A percentile compares a stretch with the other conserved stretches of the same genome.
Evolutionary conservation across 306 rosid genomes (phyloP).

Genomic region (Senna siamea): DNA sequence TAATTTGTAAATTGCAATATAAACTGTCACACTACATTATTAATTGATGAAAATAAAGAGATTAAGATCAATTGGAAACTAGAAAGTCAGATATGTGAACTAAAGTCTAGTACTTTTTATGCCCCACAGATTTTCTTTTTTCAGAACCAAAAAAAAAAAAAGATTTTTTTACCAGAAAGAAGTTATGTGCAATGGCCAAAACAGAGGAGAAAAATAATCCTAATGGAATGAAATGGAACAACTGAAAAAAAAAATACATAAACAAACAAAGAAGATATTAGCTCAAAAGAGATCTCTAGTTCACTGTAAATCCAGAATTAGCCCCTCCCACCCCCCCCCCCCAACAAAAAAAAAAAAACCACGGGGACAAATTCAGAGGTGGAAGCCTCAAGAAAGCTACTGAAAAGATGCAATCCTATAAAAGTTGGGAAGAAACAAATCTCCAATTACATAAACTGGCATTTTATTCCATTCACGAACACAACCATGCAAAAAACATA

Average conservation of each 20-base stretch:
- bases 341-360: no score
- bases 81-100: conserved; percentile 2
- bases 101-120: neutral
- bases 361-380: no score
- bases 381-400: neutral
- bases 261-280: neutral
- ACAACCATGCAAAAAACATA: neutral
- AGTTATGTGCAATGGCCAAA: neutral
- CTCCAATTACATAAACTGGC: neutral
- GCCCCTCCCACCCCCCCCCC: no score
- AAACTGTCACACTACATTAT: no score
- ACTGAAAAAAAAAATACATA: neutral
- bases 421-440: neutral
- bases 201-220: neutral
- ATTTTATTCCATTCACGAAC: neutral
- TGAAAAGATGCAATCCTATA: neutral
- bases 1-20: no score
- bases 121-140: neutral
- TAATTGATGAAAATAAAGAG: neutral
- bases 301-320: no score
- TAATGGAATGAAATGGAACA: no score
- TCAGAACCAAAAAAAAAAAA: no score
- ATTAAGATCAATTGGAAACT: conserved; percentile 3
- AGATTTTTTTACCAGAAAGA: neutral
- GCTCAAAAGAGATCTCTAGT: no score